Evolutionary conservation across 2,329 filamentous ascomycete genomes (phyloP).

Genomic region (Nectriaceae sp.): DNA sequence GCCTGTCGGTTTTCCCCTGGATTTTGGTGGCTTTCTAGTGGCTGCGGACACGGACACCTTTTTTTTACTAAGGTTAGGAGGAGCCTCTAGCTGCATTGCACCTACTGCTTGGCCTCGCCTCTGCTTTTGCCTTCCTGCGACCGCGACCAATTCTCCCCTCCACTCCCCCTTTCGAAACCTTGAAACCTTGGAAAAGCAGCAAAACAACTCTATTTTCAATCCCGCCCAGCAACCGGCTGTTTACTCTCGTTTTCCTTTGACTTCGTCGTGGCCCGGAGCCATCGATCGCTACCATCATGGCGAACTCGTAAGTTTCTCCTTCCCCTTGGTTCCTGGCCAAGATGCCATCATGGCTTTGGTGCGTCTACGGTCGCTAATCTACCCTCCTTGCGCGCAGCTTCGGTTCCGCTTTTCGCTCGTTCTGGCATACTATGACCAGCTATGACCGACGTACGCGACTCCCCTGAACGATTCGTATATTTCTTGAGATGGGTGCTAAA

Average conservation of each 20-base stretch:
- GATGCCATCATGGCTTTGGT: no score
- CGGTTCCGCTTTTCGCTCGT: slow-evolving; percentile 75
- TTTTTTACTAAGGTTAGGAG: no score
- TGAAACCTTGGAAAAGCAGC: not conserved
- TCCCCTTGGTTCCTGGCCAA: no score
- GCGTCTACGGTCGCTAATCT: slow-evolving; percentile 19
- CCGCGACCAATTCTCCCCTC: not conserved
- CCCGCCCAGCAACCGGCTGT: not conserved
- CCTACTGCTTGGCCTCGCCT: not conserved
- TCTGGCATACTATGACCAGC: slow-evolving; percentile 91
- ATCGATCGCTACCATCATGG: slow-evolving; percentile 27
- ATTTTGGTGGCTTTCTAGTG: not conserved
- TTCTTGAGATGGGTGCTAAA: slow-evolving; percentile 17
- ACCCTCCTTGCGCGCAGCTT: slow-evolving; percentile 47
- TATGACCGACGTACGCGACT: slow-evolving; percentile 63
- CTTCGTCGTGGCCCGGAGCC: slow-evolving; percentile 9
- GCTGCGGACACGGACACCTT: not conserved
- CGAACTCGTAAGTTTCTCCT: slow-evolving; percentile 24
- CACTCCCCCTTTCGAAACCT: not conserved
- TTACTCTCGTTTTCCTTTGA: not conserved
- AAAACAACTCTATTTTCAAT: not conserved
- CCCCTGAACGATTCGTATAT: slow-evolving; percentile 3
- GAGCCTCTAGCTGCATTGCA: not conserved
- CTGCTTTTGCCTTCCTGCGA: not conserved
- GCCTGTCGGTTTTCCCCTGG: not conserved